Conservation (phyloP, 345 rosid species). For the Acer saccharum region DNA sequence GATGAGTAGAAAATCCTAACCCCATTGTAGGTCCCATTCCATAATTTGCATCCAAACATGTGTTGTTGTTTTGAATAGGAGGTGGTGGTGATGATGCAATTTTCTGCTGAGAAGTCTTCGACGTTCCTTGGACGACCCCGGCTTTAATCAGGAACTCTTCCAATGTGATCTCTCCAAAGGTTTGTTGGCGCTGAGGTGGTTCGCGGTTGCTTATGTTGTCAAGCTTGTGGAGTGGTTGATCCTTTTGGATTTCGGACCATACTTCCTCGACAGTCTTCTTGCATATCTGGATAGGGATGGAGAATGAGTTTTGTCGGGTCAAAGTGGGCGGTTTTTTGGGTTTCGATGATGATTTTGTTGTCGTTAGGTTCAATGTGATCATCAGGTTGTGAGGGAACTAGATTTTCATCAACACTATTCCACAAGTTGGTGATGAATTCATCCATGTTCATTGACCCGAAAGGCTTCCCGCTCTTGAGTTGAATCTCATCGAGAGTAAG, state of each 20-base stretch:
- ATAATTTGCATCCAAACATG: slow-evolving; percentile 32
- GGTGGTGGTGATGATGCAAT: background rate
- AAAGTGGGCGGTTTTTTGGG: slow-evolving; percentile 23
- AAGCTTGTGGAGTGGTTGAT: slow-evolving; percentile 31
- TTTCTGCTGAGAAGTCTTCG: slow-evolving; percentile 16
- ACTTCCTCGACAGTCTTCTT: slow-evolving; percentile 92
- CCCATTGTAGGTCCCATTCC: slow-evolving; percentile 41
- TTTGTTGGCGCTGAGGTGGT: slow-evolving; percentile 51
- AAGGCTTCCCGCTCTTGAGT: slow-evolving; percentile 68
- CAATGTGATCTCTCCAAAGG: slow-evolving; percentile 77
- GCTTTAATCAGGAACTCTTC: slow-evolving; percentile 88
- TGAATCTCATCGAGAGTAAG: slow-evolving; percentile 85
- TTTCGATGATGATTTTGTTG: background rate
- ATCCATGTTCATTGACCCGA: slow-evolving; percentile 95
- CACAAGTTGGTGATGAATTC: slow-evolving; percentile 78
- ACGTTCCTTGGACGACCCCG: slow-evolving; percentile 69
- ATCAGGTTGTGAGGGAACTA: slow-evolving; percentile 20
- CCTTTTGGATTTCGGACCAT: slow-evolving; percentile 81
- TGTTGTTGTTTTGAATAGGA: slow-evolving; percentile 14
- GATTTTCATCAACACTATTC: slow-evolving; percentile 56
- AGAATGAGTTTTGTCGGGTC: slow-evolving; percentile 67
- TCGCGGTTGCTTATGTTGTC: slow-evolving; percentile 19
- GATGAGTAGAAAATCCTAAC: slow-evolving; percentile 30
- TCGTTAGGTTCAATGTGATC: slow-evolving; percentile 13
- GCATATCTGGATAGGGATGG: slow-evolving; percentile 68